Evolutionary conservation across 495 filamentous ascomycete genomes (phyloP), one percentile per base, ranked within the genome.

Genomic region (Venustampulla echinocandica): DNA sequence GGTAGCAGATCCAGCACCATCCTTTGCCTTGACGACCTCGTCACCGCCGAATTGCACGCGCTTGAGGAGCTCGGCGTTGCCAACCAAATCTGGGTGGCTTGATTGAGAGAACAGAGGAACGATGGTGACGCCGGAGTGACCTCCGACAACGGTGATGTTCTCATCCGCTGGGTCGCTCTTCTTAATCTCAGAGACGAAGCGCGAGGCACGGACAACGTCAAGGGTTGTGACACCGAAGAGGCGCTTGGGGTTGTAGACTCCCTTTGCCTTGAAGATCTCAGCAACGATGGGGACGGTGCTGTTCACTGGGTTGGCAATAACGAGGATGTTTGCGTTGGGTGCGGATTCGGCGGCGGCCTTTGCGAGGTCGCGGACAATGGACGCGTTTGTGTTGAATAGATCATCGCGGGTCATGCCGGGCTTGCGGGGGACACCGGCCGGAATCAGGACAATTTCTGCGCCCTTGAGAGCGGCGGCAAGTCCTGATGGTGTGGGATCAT

Each of bases 301-400:
- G 85, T 98, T 98, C 69, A 98, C 92, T 24, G 92, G 92, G 79
- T 98, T 98, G 68, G 88, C 79, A 71, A 98, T 98, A 74, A 98
- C 80, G 62, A 97, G 82, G 68, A 97, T 75, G 66, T 93, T 95
- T 69, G 92, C 93, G 38, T 98, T 77, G 48, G 92, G 93, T 65
- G 81, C 74, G 59, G 85, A 75, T 57, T 94, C 82, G 59, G 92
- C 92, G 61, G 79, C 81, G 56, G 89, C 88, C 80, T 98, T 96
- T 66, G 92, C 90, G 50, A 98, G 82, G 71, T 97, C 92, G 52
- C 92, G 92, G 65, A 98, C 92, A 62, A 98, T 98, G 55, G 88
- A 95, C 67, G 93, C 92, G 69, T 98, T 98, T 76, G 90, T 98
- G 77, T 98, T 98, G 86, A 98, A 98, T 45, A 98, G 85, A 63